Evolutionary conservation across 1,139 yeast genomes (phyloP).

Genomic region (Candida sp.): DNA sequence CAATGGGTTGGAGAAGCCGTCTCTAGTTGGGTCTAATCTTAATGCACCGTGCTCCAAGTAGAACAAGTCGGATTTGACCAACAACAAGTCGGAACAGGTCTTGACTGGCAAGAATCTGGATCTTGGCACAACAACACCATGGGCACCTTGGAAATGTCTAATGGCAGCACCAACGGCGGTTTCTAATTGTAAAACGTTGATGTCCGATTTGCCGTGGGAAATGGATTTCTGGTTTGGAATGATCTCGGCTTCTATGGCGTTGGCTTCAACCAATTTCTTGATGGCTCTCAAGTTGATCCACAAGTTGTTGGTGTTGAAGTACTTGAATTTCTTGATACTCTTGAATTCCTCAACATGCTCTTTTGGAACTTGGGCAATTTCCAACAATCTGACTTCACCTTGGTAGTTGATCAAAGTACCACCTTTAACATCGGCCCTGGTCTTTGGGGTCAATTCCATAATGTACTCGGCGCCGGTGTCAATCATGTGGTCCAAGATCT

Average conservation of each 20-base stretch:
- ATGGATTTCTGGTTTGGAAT: conserved; percentile 94
- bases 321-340: conserved; percentile 96
- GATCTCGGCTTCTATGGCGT: conserved; percentile 88
- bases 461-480: conserved; percentile 92
- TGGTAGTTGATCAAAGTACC: conserved; percentile 98
- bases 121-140: conserved; percentile 98
- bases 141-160: conserved; percentile 94
- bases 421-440: conserved; percentile 99
- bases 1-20: conserved; percentile 88
- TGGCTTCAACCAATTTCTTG: conserved; percentile 87
- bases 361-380: conserved; percentile 98
- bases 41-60: conserved; percentile 91
- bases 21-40: conserved; percentile 82
- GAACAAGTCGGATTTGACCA: conserved; percentile 97
- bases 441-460: conserved; percentile 98
- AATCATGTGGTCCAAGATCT: conserved; percentile 91
- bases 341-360: conserved; percentile 99
- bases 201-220: conserved; percentile 74
- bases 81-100: conserved; percentile 92
- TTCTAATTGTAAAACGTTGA: conserved; percentile 92
- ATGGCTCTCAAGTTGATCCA: conserved; percentile 97
- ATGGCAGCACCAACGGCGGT: conserved; percentile 99
- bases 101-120: conserved; percentile 97
- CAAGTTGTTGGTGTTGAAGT: conserved; percentile 96
- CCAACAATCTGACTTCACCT: conserved; percentile 92